phyloP scores from a whole-genome alignment of 768 basidiomycete genomes.

The Basidioascus undulatus region DNA sequence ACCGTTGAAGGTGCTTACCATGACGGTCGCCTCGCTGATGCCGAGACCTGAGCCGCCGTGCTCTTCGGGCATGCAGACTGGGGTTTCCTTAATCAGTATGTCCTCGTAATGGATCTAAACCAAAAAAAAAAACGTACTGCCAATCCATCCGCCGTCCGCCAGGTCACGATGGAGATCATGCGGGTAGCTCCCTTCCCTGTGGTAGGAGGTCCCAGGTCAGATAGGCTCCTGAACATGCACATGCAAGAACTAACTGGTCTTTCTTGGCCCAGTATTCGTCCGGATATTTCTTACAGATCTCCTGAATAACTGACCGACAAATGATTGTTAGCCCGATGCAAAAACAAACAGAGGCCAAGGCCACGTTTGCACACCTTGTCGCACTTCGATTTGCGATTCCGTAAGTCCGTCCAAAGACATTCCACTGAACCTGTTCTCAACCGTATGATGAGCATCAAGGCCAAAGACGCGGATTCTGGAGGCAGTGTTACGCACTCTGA shows the following conservation, averaged over 20 bases:
- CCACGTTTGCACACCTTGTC: background rate
- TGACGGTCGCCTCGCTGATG: slow-evolving; percentile 8
- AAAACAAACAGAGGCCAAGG: too few species aligned
- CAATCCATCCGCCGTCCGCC: slow-evolving; percentile 6
- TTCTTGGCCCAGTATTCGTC: slow-evolving; percentile 10
- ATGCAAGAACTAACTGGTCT: background rate
- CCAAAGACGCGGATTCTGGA: too few species aligned
- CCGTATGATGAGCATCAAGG: too few species aligned
- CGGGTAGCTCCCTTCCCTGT: slow-evolving; percentile 5
- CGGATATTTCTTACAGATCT: slow-evolving; percentile 7
- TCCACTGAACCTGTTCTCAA: too few species aligned
- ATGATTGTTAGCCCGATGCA: too few species aligned
- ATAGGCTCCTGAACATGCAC: background rate
- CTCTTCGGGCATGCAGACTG: slow-evolving; percentile 7
- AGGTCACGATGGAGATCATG: slow-evolving; percentile 7
- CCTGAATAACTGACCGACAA: too few species aligned
- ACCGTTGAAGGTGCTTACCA: too few species aligned
- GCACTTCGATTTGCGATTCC: background rate
- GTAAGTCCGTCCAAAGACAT: background rate
- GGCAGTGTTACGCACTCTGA: too few species aligned
- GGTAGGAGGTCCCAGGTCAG: background rate
- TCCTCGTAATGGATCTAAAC: background rate
- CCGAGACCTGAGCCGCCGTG: slow-evolving; percentile 8
- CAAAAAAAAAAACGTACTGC: background rate
- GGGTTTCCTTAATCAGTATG: background rate